phyloP scores from a whole-genome alignment of 208 protist genomes.

The Trypanosoma lewisi region DNA sequence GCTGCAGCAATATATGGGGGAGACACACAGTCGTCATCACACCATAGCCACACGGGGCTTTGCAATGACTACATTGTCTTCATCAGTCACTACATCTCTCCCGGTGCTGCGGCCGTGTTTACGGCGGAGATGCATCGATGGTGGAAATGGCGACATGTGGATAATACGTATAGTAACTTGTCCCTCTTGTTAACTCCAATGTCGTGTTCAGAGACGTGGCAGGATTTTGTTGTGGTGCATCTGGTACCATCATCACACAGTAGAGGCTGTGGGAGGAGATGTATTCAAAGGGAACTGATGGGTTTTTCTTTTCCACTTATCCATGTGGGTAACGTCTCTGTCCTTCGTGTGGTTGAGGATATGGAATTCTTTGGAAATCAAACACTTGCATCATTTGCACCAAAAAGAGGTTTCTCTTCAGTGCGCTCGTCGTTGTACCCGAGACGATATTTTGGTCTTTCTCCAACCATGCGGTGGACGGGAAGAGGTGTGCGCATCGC shows the following conservation, averaged over 20 bases:
- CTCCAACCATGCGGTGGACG: constrained; percentile 17
- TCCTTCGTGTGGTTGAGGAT: constrained; percentile 10
- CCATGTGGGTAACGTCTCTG: constrained; percentile 13
- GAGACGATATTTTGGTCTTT: constrained; percentile 21
- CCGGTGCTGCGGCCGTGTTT: background rate
- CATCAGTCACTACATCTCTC: constrained; percentile 12
- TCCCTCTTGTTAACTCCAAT: too few relatives aligned
- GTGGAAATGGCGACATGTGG: background rate
- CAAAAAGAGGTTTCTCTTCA: background rate
- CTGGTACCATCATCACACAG: background rate
- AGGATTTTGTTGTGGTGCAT: constrained; percentile 21
- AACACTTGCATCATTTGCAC: background rate
- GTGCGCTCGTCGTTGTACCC: constrained; percentile 16
- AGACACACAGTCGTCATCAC: background rate
- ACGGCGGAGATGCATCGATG: background rate
- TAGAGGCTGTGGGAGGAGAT: background rate
- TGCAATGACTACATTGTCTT: constrained; percentile 17
- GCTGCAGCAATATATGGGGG: background rate
- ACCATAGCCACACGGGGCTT: background rate
- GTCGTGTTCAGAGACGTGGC: constrained; percentile 7
- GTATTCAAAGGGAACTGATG: background rate
- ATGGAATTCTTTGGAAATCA: background rate
- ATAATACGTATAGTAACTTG: background rate
- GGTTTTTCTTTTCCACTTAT: background rate
- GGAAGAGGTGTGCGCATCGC: constrained; percentile 54